Percentiles rank a stretch among this genome's conserved stretches.
Conservation (phyloP, 345 rosid species). For the Trapa incisa region DNA sequence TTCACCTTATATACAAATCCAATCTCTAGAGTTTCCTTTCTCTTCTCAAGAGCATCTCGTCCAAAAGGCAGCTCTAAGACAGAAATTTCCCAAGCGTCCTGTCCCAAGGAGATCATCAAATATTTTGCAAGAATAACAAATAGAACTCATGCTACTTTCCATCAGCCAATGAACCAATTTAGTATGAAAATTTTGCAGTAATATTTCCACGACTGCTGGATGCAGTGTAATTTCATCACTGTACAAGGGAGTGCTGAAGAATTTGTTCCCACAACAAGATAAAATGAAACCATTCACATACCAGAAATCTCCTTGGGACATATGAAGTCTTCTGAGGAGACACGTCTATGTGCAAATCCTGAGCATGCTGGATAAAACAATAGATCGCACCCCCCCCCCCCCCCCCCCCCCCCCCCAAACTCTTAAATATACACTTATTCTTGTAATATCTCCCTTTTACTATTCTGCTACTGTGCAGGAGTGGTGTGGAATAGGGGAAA, state of each 20-base stretch:
- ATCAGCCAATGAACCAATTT: neutral
- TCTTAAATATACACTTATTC: neutral
- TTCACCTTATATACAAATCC: constrained; percentile 2
- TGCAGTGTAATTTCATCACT: neutral
- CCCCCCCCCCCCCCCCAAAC: neutral
- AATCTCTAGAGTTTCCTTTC: neutral
- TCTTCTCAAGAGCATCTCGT: neutral
- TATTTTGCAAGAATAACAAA: no score
- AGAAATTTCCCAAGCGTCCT: neutral
- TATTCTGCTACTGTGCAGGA: neutral
- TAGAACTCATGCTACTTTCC: no score
- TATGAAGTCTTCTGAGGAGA: constrained; percentile 1
- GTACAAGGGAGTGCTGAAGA: neutral
- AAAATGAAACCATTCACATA: neutral
- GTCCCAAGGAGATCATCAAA: neutral
- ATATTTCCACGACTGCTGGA: neutral
- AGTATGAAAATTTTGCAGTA: neutral
- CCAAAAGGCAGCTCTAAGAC: neutral
- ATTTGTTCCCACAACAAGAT: neutral
- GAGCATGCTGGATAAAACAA: neutral
- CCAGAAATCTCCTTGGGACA: neutral
- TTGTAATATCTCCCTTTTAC: neutral
- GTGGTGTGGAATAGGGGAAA: neutral
- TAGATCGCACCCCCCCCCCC: neutral
- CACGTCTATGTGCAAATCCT: neutral